Percentiles rank a stretch among this genome's conserved stretches.
phyloP scores from a whole-genome alignment of 306 rosid species.

The Vicia sativa region DNA sequence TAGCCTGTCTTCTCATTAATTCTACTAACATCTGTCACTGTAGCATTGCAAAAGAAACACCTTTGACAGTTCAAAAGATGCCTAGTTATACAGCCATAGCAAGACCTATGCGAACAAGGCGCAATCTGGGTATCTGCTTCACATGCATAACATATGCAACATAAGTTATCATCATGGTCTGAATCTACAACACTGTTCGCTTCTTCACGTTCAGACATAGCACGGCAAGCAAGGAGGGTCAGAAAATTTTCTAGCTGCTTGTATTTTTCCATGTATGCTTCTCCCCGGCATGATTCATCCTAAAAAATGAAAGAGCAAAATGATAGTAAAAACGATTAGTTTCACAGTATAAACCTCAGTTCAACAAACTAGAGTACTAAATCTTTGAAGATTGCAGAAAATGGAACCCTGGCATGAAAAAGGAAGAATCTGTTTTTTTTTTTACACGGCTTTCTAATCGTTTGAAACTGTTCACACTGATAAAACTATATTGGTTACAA shows the following conservation, averaged over 20 bases:
- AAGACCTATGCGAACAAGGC: constrained; percentile 89
- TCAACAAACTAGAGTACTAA: constrained; percentile 8
- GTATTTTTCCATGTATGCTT: constrained; percentile 53
- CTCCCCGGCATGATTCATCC: constrained; percentile 75
- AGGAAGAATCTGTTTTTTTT: constrained; percentile 11
- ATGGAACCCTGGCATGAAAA: background rate
- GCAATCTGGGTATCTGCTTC: constrained; percentile 72
- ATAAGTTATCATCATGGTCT: constrained; percentile 57
- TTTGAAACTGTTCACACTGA: constrained; percentile 28
- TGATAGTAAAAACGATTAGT: constrained; percentile 17
- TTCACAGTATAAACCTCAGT: constrained; percentile 10
- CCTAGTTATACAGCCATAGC: constrained; percentile 91
- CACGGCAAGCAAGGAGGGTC: constrained; percentile 65
- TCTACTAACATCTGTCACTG: constrained; percentile 65
- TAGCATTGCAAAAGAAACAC: constrained; percentile 96
- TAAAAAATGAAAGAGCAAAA: constrained; percentile 44
- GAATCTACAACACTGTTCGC: constrained; percentile 47
- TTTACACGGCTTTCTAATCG: constrained; percentile 5
- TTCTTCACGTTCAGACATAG: constrained; percentile 47
- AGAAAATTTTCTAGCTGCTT: constrained; percentile 75
- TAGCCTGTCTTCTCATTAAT: constrained; percentile 48
- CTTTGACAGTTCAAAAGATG: constrained; percentile 97
- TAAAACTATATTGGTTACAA: constrained; percentile 16
- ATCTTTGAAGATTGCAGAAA: constrained; percentile 19
- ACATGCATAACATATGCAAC: constrained; percentile 85